These are phyloP conservation scores for Voacanga thouarsii DNA, from an alignment of 257 asterid genomes.

Conservation along the genomic window DNA sequence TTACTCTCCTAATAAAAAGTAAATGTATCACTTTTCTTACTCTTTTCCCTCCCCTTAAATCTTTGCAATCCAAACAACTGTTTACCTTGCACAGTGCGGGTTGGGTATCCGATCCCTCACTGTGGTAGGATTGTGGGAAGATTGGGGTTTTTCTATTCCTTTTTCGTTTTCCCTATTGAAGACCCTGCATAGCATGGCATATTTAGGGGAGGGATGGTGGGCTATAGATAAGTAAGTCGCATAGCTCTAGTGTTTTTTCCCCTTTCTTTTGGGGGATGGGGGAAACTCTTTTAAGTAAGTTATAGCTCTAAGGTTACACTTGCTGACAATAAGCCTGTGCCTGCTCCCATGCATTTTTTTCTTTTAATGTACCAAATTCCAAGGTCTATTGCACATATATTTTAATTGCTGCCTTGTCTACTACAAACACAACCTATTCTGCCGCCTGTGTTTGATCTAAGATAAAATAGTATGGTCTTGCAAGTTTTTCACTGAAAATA, in stretches of 20 bases:
- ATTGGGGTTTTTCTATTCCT: too few species aligned
- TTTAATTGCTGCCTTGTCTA: background rate
- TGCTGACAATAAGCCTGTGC: slow-evolving; percentile 31
- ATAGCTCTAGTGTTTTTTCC: too few species aligned
- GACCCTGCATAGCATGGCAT: too few species aligned
- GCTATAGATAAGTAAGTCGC: too few species aligned
- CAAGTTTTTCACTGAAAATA: background rate
- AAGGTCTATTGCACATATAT: background rate
- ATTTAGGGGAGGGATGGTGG: too few species aligned
- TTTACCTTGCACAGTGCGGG: background rate
- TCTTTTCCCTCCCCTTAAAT: too few species aligned
- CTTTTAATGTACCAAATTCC: background rate
- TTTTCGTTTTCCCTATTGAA: too few species aligned
- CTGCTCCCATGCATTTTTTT: slow-evolving; percentile 16
- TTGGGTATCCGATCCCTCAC: background rate
- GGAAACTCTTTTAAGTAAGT: too few species aligned
- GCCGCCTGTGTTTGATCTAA: background rate
- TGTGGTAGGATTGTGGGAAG: background rate
- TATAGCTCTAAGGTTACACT: slow-evolving; percentile 11
- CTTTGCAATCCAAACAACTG: too few species aligned
- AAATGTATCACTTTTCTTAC: too few species aligned
- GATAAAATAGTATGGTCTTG: background rate
- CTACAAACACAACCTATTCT: background rate
- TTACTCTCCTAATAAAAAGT: too few species aligned
- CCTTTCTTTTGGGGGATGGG: too few species aligned